Evolutionary conservation across 768 basidiomycete species (phyloP).

Genomic region (Tulasnella sp.): DNA sequence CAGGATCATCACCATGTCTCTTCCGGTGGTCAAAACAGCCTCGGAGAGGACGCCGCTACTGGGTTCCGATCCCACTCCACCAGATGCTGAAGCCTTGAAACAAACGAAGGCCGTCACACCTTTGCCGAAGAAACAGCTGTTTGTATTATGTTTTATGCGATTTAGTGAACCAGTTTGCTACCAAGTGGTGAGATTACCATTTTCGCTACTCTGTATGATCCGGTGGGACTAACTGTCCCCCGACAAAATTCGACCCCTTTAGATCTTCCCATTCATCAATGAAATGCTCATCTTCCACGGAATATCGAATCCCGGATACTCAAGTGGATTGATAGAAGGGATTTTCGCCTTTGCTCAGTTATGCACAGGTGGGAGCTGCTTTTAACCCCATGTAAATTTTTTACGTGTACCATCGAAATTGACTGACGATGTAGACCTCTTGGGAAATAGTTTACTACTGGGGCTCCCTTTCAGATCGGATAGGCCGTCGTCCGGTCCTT

Average conservation of each 20-base stretch:
- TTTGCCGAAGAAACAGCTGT: slow-evolving; percentile 19
- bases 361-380: slow-evolving; percentile 14
- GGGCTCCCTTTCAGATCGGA: slow-evolving; percentile 27
- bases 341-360: slow-evolving; percentile 30
- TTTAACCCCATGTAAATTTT: not conserved
- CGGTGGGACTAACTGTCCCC: too few species aligned
- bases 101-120: slow-evolving; percentile 4
- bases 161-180: slow-evolving; percentile 18
- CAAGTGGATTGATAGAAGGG: slow-evolving; percentile 28
- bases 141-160: slow-evolving; percentile 16
- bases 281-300: slow-evolving; percentile 25
- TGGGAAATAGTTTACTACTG: slow-evolving; percentile 20
- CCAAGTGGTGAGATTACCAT: slow-evolving; percentile 14
- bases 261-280: slow-evolving; percentile 31
- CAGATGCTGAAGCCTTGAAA: slow-evolving; percentile 28
- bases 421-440: not conserved
- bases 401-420: not conserved
- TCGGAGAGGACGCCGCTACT: slow-evolving; percentile 14
- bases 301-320: slow-evolving; percentile 24
- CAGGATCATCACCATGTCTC: not conserved
- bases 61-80: slow-evolving; percentile 33
- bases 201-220: too few species aligned
- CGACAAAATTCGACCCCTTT: too few species aligned
- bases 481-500: slow-evolving; percentile 16
- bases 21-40: not conserved